Percentiles rank a stretch among this genome's conserved stretches.
phyloP scores from a whole-genome alignment of 768 basidiomycete genomes.

The Auricularia cornea region DNA sequence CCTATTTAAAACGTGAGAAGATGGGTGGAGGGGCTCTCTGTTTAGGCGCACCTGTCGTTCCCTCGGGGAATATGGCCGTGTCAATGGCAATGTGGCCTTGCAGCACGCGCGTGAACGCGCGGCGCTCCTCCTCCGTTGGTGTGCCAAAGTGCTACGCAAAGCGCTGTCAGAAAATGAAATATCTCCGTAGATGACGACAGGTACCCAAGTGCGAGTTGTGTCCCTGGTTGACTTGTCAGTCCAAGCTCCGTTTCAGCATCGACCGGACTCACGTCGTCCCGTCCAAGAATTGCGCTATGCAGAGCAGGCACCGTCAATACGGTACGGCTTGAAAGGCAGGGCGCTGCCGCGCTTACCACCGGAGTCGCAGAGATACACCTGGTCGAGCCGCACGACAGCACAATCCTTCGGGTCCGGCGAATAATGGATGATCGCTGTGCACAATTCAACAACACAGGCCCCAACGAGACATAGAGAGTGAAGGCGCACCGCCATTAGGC shows the following conservation, averaged over 20 bases:
- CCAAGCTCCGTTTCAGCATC: not conserved
- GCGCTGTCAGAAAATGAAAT: no score
- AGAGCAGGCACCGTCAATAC: not conserved
- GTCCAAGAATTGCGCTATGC: slow-evolving; percentile 76
- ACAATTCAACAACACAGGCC: not conserved
- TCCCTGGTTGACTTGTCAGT: slow-evolving; percentile 35
- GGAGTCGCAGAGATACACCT: slow-evolving; percentile 81
- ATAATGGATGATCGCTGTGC: slow-evolving; percentile 87
- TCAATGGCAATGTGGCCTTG: slow-evolving; percentile 92
- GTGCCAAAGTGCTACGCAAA: slow-evolving; percentile 90
- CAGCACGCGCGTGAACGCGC: slow-evolving; percentile 84
- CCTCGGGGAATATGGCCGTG: slow-evolving; percentile 69
- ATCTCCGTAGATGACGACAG: not conserved
- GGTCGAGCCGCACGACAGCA: slow-evolving; percentile 65
- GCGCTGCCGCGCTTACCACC: slow-evolving; percentile 45
- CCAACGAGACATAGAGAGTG: no score
- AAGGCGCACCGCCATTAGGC: slow-evolving; percentile 73
- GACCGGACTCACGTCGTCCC: slow-evolving; percentile 62
- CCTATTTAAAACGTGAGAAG: slow-evolving; percentile 27
- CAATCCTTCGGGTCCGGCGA: slow-evolving; percentile 66
- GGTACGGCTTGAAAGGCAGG: not conserved
- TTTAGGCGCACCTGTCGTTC: slow-evolving; percentile 56
- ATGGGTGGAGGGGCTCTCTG: slow-evolving; percentile 7
- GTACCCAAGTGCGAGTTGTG: slow-evolving; percentile 80
- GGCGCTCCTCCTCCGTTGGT: slow-evolving; percentile 73